phyloP scores from a whole-genome alignment of 1,284 basidiomycete genomes.

The Abortiporus biennis region DNA sequence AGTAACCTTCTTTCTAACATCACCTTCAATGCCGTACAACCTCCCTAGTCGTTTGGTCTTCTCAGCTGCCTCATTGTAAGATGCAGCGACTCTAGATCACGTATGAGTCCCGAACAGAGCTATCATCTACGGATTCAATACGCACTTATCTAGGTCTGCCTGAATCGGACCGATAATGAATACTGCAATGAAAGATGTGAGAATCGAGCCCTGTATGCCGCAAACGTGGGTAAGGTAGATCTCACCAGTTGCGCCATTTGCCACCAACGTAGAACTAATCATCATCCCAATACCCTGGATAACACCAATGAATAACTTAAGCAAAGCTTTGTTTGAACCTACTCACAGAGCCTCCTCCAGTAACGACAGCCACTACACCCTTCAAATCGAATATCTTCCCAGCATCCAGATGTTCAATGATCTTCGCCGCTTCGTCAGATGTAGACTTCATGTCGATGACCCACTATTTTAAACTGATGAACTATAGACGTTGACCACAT shows the following conservation, averaged over 20 bases:
- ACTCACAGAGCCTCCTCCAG: constrained; percentile 40
- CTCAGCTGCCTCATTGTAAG: constrained; percentile 34
- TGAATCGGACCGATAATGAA: constrained; percentile 43
- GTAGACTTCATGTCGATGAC: no score
- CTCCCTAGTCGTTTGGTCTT: constrained; percentile 27
- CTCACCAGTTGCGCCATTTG: constrained; percentile 36
- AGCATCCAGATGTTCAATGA: constrained; percentile 31
- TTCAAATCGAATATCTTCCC: constrained; percentile 36
- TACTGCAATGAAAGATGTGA: constrained; percentile 18
- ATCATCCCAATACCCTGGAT: constrained; percentile 42
- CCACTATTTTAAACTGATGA: no score
- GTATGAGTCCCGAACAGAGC: neutral
- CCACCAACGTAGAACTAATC: constrained; percentile 39
- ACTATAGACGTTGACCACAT: no score
- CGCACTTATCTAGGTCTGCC: constrained; percentile 33
- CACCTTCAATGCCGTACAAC: constrained; percentile 37
- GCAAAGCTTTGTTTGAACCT: neutral
- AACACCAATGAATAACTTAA: neutral
- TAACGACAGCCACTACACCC: constrained; percentile 42
- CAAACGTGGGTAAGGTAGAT: neutral
- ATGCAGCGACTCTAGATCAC: constrained; percentile 18
- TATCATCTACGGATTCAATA: neutral
- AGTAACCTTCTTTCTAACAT: constrained; percentile 38
- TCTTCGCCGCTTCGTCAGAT: constrained; percentile 30
- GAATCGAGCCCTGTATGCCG: neutral